Base-by-base conservation (phyloP, 139 green algal genomes). In the Auxenochlorella pyrenoidosa region DNA sequence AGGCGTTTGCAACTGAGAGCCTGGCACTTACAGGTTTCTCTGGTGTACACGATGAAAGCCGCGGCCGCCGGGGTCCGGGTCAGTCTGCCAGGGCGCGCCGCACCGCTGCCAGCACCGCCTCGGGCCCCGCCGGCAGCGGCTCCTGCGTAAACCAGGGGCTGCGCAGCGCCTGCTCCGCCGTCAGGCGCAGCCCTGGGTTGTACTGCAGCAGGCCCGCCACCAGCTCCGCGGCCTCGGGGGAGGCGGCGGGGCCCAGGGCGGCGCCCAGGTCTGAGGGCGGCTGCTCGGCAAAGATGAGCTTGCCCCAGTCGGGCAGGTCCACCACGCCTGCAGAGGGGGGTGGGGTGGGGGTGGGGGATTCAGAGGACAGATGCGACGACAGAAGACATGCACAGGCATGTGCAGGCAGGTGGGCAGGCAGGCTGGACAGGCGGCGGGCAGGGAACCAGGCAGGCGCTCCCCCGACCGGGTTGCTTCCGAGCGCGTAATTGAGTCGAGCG, bases 281-380 rank as follows among this genome's bases (percentile, higher is more conserved):
- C 34, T 68, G 38, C 41, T 75, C 34, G 10, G 68, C 19, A 58
- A 91, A 91, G 18, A 70, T 41, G 18, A 91, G 65, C 89, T 97
- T 97, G 83, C 92, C 86, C 89, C 89, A 98, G 88, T 98, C 96
- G 12, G 94, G 93, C 47, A 94, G 85, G 5, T 88, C 58, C 19
- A 66, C 82, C 47, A 96, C 87, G n/a, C 90, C 89, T 87, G 83
- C 6, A 18, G 22, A 38, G n/a, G n/a, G n/a, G n/a, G n/a, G n/a
- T n/a, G n/a, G n/a, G n/a, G n/a, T n/a, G n/a, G n/a, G n/a, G n/a
- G n/a, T n/a, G n/a, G n/a, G n/a, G 36, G 34, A 2, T 2, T 2
- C 4, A 41, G n/a, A 36, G 77, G 54, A 43, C 26, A 40, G 40
- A 0, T 13, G 73, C 12, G 6, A 40, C 8, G 28, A 5, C n/a